These are phyloP conservation scores for Fusarium sp. DNA, from an alignment of 2,329 filamentous ascomycete genomes.

Conservation along the genomic window DNA sequence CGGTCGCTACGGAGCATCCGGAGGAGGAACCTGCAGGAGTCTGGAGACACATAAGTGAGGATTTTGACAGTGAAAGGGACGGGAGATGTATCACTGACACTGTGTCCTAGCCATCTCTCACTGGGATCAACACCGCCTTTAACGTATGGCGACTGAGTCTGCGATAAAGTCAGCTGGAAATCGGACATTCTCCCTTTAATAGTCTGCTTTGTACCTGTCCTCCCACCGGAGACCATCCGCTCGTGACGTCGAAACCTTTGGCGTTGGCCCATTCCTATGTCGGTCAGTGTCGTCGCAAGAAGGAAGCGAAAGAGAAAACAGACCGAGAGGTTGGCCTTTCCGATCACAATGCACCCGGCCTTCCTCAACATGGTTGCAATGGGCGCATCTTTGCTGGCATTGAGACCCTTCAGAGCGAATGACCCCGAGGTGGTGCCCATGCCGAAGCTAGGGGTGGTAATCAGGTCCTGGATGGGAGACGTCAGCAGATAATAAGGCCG, in stretches of 20 bases:
- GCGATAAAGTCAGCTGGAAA: not conserved
- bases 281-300: not conserved
- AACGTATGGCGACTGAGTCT: conserved; percentile 36
- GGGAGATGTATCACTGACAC: conserved; percentile 8
- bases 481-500: not conserved
- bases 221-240: conserved; percentile 37
- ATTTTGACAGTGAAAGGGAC: not conserved
- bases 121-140: conserved; percentile 14
- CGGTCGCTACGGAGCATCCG: conserved; percentile 41
- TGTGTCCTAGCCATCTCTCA: conserved; percentile 22
- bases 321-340: conserved; percentile 41
- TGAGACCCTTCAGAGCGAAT: conserved; percentile 1
- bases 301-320: not conserved
- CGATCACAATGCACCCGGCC: conserved; percentile 34
- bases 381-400: not conserved
- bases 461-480: not conserved
- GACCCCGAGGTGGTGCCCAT: conserved; percentile 1
- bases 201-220: conserved; percentile 25
- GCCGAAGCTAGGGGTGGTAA: not conserved
- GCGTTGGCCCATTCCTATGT: conserved; percentile 9
- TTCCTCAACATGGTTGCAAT: not conserved
- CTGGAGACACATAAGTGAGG: conserved; percentile 9
- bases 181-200: not conserved
- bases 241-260: conserved; percentile 8
- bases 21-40: conserved; percentile 42